phyloP scores from a whole-genome alignment of 2,329 filamentous ascomycete species.

The Colletotrichum trifolii region DNA sequence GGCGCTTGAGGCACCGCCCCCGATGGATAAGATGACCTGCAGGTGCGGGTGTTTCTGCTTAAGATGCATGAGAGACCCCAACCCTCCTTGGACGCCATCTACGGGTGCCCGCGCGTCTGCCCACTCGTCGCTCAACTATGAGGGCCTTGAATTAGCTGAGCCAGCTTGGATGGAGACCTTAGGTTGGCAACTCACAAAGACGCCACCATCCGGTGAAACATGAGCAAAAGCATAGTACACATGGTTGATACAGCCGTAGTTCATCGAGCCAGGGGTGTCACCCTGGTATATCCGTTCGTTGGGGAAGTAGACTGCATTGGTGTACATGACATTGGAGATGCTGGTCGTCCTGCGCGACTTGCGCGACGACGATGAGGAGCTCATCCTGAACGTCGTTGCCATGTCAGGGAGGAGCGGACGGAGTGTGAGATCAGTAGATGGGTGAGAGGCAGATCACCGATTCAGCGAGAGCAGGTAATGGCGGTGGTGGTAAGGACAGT shows the following conservation, averaged over 20 bases:
- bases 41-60: constrained; percentile 78
- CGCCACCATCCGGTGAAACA: constrained; percentile 76
- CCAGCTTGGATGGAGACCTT: constrained; percentile 17
- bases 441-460: constrained; percentile 21
- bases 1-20: constrained; percentile 73
- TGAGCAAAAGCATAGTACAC: constrained; percentile 87
- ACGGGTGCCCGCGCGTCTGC: constrained; percentile 79
- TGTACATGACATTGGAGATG: constrained; percentile 64
- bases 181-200: constrained; percentile 71
- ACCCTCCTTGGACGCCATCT: constrained; percentile 76
- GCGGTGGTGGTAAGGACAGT: constrained; percentile 34
- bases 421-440: background rate
- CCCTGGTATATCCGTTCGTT: constrained; percentile 80
- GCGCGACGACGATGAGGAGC: constrained; percentile 53
- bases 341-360: constrained; percentile 59
- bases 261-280: constrained; percentile 78
- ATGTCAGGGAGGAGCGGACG: background rate
- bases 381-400: constrained; percentile 44
- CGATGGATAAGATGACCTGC: constrained; percentile 81
- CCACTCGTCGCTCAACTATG: constrained; percentile 81
- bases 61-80: constrained; percentile 78
- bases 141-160: constrained; percentile 10
- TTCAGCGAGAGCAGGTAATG: constrained; percentile 15
- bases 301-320: constrained; percentile 87
- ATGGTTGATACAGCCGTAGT: constrained; percentile 81